These are phyloP conservation scores for Dacryopinax primogenitus DNA, from an alignment of 768 basidiomycete genomes.

Conservation along the genomic window DNA sequence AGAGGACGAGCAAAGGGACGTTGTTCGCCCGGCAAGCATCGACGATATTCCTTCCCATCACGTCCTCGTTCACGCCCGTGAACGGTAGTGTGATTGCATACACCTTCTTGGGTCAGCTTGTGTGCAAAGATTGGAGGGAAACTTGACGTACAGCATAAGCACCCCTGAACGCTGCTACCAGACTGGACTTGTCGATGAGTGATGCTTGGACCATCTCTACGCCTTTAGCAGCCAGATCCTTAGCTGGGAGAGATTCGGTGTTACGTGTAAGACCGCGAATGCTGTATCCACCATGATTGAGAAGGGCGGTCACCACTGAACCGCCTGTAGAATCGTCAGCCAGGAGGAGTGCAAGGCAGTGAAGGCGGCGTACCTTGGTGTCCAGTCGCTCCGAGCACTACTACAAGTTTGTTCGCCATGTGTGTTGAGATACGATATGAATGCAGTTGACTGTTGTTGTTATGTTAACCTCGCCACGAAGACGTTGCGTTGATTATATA, in stretches of 20 bases:
- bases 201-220: not conserved
- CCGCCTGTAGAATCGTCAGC: conserved; percentile 11
- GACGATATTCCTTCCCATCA: conserved; percentile 20
- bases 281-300: conserved; percentile 16
- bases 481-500: too few species aligned
- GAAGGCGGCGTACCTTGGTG: not conserved
- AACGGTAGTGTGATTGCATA: not conserved
- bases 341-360: not conserved
- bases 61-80: not conserved
- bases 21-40: conserved; percentile 22
- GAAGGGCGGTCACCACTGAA: conserved; percentile 16
- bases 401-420: not conserved
- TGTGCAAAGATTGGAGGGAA: not conserved
- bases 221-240: not conserved
- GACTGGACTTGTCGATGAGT: not conserved
- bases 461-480: not conserved
- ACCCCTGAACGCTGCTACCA: not conserved
- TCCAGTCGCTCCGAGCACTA: not conserved
- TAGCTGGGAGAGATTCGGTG: conserved; percentile 9
- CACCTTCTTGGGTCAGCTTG: not conserved
- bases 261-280: conserved; percentile 20
- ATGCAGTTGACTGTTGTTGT: not conserved
- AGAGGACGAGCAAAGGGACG: conserved; percentile 21
- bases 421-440: not conserved
- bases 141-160: not conserved